Percentiles rank a stretch among this genome's conserved stretches.
phyloP scores from a whole-genome alignment of 805 yeast genomes.

The Monosporozyma aquatica region DNA sequence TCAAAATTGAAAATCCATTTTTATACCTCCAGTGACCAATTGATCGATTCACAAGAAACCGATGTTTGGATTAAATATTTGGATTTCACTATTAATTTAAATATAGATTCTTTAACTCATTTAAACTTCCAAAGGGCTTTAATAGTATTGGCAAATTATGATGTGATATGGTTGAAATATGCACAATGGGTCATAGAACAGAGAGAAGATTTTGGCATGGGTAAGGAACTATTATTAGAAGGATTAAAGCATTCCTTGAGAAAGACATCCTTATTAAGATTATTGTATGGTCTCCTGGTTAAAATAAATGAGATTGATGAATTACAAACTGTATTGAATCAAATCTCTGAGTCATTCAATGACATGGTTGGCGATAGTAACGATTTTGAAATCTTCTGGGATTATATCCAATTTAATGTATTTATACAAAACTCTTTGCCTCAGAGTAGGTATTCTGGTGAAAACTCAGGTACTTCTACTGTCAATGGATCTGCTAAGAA shows the following conservation, averaged over 20 bases:
- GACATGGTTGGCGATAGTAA: conserved; percentile 16
- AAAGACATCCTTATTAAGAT: conserved; percentile 18
- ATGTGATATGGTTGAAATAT: conserved; percentile 26
- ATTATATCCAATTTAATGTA: conserved; percentile 21
- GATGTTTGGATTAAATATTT: conserved; percentile 24
- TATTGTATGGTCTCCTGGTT: conserved; percentile 16
- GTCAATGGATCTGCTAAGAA: no score
- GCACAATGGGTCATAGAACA: conserved; percentile 23
- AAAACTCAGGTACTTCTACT: background rate
- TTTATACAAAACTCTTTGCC: conserved; percentile 12
- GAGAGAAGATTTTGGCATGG: conserved; percentile 16
- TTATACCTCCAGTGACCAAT: conserved; percentile 22
- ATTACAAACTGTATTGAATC: conserved; percentile 10
- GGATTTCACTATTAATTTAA: conserved; percentile 19
- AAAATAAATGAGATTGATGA: conserved; percentile 16
- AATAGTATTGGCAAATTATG: conserved; percentile 25
- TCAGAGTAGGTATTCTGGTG: conserved; percentile 13
- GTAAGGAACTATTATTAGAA: conserved; percentile 18
- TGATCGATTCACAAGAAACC: conserved; percentile 19
- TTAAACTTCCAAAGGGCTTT: conserved; percentile 29
- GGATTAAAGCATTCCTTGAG: conserved; percentile 18
- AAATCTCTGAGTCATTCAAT: conserved; percentile 10
- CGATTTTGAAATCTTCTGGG: conserved; percentile 27
- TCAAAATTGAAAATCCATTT: conserved; percentile 21
- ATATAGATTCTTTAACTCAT: conserved; percentile 15